A percentile compares a stretch with the other conserved stretches of the same genome.
Evolutionary conservation across 371 early-diverging fungal genomes (phyloP).

Genomic region (Actinomortierella ambigua): DNA sequence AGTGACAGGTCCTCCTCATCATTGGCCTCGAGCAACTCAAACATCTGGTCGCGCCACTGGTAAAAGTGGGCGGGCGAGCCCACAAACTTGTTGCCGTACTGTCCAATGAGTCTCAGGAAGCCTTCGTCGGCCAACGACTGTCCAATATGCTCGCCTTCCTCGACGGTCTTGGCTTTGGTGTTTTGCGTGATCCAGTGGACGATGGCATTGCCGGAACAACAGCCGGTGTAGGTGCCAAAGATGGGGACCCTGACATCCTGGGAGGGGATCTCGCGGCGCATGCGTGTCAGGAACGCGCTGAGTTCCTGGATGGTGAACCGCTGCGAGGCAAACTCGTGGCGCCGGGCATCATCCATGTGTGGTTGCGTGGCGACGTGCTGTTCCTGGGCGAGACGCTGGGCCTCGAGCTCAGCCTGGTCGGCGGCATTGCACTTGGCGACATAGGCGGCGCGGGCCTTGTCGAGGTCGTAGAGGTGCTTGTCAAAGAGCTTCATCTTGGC

Average conservation of each 20-base stretch:
- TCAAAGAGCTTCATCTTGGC: slow-evolving; percentile 61
- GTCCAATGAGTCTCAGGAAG: slow-evolving; percentile 72
- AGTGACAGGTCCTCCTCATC: slow-evolving; percentile 37
- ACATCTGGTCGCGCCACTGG: slow-evolving; percentile 69
- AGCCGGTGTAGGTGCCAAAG: slow-evolving; percentile 70
- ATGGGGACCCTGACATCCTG: slow-evolving; percentile 73
- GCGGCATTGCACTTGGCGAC: slow-evolving; percentile 56
- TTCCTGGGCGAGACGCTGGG: slow-evolving; percentile 28
- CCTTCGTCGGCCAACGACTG: slow-evolving; percentile 73
- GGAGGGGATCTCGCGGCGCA: slow-evolving; percentile 63
- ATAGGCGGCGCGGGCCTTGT: slow-evolving; percentile 52
- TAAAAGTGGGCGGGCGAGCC: slow-evolving; percentile 66
- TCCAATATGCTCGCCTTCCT: slow-evolving; percentile 72
- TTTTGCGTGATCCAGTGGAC: slow-evolving; percentile 74
- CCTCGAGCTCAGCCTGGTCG: slow-evolving; percentile 52
- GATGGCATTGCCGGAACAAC: slow-evolving; percentile 72
- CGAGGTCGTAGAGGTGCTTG: slow-evolving; percentile 54
- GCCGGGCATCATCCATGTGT: slow-evolving; percentile 12
- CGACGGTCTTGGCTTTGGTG: slow-evolving; percentile 64
- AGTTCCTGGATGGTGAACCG: slow-evolving; percentile 48
- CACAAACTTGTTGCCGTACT: slow-evolving; percentile 71
- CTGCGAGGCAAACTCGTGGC: slow-evolving; percentile 38
- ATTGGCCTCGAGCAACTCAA: slow-evolving; percentile 47
- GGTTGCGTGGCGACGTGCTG: slow-evolving; percentile 13
- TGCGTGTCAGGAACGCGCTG: slow-evolving; percentile 49